phyloP scores from a whole-genome alignment of 1,139 yeast species.

The Nematodospora anomalae region DNA sequence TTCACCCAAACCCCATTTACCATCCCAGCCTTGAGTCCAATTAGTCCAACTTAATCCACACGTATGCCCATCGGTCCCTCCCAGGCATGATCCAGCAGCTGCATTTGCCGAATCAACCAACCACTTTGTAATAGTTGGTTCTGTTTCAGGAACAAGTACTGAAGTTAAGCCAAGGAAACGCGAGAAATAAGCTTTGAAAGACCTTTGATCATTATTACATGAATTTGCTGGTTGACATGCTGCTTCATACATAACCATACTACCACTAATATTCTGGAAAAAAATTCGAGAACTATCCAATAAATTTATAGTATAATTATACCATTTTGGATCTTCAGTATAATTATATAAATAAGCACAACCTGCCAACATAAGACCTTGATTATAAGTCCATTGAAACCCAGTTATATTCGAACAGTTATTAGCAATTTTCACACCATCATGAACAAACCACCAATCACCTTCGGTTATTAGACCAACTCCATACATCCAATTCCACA shows the following conservation, averaged over 20 bases:
- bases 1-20: slow-evolving; percentile 85
- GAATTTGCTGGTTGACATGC: slow-evolving; percentile 65
- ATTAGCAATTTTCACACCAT: slow-evolving; percentile 68
- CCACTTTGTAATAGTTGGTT: slow-evolving; percentile 49
- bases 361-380: slow-evolving; percentile 78
- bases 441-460: slow-evolving; percentile 58
- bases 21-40: slow-evolving; percentile 59
- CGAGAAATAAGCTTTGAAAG: slow-evolving; percentile 81
- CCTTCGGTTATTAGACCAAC: slow-evolving; percentile 53
- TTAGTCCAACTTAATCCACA: slow-evolving; percentile 83
- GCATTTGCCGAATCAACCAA: slow-evolving; percentile 67
- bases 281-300: slow-evolving; percentile 52
- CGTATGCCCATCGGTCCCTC: slow-evolving; percentile 86
- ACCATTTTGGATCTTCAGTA: slow-evolving; percentile 72
- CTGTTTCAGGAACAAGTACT: slow-evolving; percentile 63
- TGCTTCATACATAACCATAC: slow-evolving; percentile 67
- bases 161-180: slow-evolving; percentile 78
- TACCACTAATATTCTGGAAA: slow-evolving; percentile 51
- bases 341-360: slow-evolving; percentile 78
- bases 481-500: slow-evolving; percentile 80
- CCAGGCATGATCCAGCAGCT: slow-evolving; percentile 81
- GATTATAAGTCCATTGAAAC: slow-evolving; percentile 86
- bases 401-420: slow-evolving; percentile 63
- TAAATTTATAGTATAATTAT: slow-evolving; percentile 53
- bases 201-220: slow-evolving; percentile 88